These are phyloP conservation scores for Penicillium roqueforti DNA, from an alignment of 495 filamentous ascomycete species.

Conservation along the genomic window DNA sequence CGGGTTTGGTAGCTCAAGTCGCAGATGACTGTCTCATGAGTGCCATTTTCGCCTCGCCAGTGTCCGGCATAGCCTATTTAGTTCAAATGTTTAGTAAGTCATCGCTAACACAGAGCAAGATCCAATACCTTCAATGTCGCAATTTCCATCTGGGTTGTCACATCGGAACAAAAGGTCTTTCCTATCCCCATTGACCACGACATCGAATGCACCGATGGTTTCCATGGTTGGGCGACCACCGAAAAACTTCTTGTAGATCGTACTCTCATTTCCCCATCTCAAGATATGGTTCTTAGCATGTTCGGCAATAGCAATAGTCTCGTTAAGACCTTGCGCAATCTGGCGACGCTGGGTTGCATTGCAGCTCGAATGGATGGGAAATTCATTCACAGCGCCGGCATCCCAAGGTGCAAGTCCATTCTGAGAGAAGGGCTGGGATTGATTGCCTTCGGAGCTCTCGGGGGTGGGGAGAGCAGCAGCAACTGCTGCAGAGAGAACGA, in stretches of 20 bases:
- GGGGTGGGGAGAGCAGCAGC: constrained; percentile 12
- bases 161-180: constrained; percentile 49
- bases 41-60: constrained; percentile 55
- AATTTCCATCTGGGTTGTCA: constrained; percentile 57
- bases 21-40: constrained; percentile 59
- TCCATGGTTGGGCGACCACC: constrained; percentile 45
- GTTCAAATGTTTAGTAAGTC: background rate
- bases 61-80: constrained; percentile 52
- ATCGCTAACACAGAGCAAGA: background rate
- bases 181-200: constrained; percentile 46
- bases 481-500: constrained; percentile 4
- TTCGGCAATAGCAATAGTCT: constrained; percentile 43
- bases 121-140: constrained; percentile 38
- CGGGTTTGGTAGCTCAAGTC: constrained; percentile 48
- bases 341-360: constrained; percentile 49
- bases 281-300: constrained; percentile 48
- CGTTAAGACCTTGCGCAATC: constrained; percentile 44
- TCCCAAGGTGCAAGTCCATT: constrained; percentile 16
- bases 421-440: constrained; percentile 10
- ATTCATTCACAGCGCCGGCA: constrained; percentile 23
- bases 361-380: constrained; percentile 53
- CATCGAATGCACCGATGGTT: constrained; percentile 50
- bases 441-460: background rate
- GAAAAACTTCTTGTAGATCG: constrained; percentile 56
- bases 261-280: constrained; percentile 46